phyloP scores from a whole-genome alignment of 2,329 filamentous ascomycete species.

The Penicillium sp. region DNA sequence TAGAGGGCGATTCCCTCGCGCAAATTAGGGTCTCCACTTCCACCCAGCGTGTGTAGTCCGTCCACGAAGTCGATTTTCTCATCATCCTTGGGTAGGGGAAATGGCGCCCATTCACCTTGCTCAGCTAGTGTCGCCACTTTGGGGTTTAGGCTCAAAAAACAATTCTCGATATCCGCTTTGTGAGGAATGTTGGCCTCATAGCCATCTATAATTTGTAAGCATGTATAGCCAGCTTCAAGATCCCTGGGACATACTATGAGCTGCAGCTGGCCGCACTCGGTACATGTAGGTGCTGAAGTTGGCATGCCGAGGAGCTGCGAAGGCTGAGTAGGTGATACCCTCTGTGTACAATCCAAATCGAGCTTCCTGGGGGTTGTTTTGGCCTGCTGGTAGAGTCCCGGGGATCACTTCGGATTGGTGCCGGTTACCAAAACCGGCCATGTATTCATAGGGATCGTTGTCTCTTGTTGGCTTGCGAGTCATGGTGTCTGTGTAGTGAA shows the following conservation, averaged over 20 bases:
- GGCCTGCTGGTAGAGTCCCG: conserved; percentile 31
- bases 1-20: conserved; percentile 54
- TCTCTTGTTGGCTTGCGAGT: conserved; percentile 29
- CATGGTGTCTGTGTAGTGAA: conserved; percentile 32
- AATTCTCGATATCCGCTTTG: not conserved
- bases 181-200: not conserved
- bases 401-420: conserved; percentile 35
- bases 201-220: not conserved
- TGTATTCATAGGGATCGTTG: conserved; percentile 33
- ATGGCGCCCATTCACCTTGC: conserved; percentile 57
- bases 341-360: conserved; percentile 35
- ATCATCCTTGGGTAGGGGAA: conserved; percentile 46
- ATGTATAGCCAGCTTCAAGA: not conserved
- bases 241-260: not conserved
- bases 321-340: not conserved
- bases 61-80: conserved; percentile 58
- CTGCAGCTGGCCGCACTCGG: not conserved
- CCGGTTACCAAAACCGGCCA: conserved; percentile 31
- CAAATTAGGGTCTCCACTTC: conserved; percentile 55
- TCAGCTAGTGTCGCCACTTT: conserved; percentile 44
- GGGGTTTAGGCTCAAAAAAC: not conserved
- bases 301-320: not conserved
- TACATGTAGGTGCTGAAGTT: not conserved
- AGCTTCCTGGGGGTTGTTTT: conserved; percentile 34
- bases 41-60: conserved; percentile 53